Base-by-base conservation (phyloP, 306 rosid species). In the Dicorynia guianensis region DNA sequence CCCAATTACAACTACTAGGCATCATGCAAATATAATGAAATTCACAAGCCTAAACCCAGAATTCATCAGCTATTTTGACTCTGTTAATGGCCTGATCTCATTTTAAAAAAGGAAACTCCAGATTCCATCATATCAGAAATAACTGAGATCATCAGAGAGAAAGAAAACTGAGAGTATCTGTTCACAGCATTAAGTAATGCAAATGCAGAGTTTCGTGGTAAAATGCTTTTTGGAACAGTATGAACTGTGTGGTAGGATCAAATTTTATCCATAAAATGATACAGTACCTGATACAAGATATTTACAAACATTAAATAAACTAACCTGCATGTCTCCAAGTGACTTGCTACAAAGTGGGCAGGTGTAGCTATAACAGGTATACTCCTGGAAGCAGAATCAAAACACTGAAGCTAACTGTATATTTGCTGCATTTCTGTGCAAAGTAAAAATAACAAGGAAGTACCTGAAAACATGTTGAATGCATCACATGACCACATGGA, bases 271-370 rank as follows among this genome's bases (percentile, higher is more conserved):
- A 76, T 12, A 61, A 47, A 34, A 67, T 7, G 30, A 25, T 25
- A 25, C 30, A 25, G 30, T 25, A 25, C 30, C 30, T 57, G 42
- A 64, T 66, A 53, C 30, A 67, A 58, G 58, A 66, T 73, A 67
- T 70, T 49, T 53, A 25, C 69, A 43, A 48, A 69, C 42, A 74
- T 19, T 34, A 50, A 66, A 74, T 63, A 81, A 78, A 82, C 92
- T 71, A 70, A 94, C 97, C 99, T 90, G 93, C 99, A 95, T 92
- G 83, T 95, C 97, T 79, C 97, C 97, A 6, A 92, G 93, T 60
- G 99, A 92, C 85, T 95, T 92, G 87, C 93, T 84, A 70, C 99
- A 89, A 76, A 95, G 86, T 58, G 99, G 98, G 79, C 97, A 92
- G 76, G 97, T 90, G 76, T 95, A 95, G 40, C 82, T 84, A 60